Evolutionary conservation across 495 filamentous ascomycete genomes (phyloP).

Genomic region (Trypethelium eluteriae): DNA sequence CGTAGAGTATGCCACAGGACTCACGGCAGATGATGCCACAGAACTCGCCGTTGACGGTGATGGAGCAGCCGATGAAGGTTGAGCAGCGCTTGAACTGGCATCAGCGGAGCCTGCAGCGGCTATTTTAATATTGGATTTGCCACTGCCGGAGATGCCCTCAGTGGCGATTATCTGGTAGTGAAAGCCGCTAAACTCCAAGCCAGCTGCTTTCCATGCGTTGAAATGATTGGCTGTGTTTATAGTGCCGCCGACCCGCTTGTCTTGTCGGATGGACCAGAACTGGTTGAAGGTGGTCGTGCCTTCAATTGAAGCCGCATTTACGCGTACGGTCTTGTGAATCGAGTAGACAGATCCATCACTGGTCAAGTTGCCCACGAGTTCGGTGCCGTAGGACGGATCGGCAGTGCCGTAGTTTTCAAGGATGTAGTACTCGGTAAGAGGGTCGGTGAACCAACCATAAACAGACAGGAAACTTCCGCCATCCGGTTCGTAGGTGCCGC

Average conservation of each 20-base stretch:
- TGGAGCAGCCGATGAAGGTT: background rate
- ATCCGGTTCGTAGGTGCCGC: constrained; percentile 47
- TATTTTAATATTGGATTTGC: constrained; percentile 38
- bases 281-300: constrained; percentile 56
- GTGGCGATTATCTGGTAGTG: constrained; percentile 41
- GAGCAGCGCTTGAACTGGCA: background rate
- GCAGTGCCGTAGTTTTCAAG: constrained; percentile 52
- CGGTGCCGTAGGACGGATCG: constrained; percentile 36
- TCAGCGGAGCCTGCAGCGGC: constrained; percentile 15
- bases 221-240: constrained; percentile 40
- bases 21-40: background rate
- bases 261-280: constrained; percentile 52
- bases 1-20: background rate
- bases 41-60: background rate
- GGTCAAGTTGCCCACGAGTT: constrained; percentile 12
- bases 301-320: constrained; percentile 43
- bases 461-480: constrained; percentile 55
- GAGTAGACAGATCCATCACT: constrained; percentile 28
- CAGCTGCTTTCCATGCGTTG: constrained; percentile 33
- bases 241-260: constrained; percentile 48
- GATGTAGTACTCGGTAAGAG: constrained; percentile 60
- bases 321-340: constrained; percentile 23
- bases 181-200: constrained; percentile 35
- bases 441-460: constrained; percentile 57
- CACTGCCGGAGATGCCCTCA: constrained; percentile 47